These are phyloP conservation scores for Stachybotrys chlorohalonatus DNA, from an alignment of 2,329 filamentous ascomycete species.

Conservation along the genomic window DNA sequence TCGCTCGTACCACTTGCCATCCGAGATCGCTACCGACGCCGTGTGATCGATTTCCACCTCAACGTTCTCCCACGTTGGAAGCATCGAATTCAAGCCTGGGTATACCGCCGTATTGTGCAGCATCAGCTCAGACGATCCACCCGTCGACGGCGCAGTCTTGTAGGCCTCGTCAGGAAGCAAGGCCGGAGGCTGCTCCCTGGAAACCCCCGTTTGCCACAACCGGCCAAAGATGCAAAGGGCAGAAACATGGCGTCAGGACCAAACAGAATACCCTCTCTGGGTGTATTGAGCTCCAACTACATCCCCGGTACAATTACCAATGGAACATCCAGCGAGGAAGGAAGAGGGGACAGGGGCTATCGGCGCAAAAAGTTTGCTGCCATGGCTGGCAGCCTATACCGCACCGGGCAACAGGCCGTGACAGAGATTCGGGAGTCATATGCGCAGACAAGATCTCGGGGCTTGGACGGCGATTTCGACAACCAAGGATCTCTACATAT, in stretches of 20 bases:
- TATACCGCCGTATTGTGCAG: constrained; percentile 65
- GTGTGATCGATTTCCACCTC: constrained; percentile 62
- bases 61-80: constrained; percentile 65
- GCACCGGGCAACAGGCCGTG: constrained; percentile 46
- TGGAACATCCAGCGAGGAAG: constrained; percentile 12
- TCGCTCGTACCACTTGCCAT: constrained; percentile 59
- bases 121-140: constrained; percentile 46
- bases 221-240: constrained; percentile 21
- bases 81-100: constrained; percentile 61
- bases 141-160: constrained; percentile 12
- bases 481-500: constrained; percentile 34
- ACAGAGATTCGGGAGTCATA: constrained; percentile 51
- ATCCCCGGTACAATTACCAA: constrained; percentile 14
- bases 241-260: constrained; percentile 17
- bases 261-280: constrained; percentile 18
- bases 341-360: constrained; percentile 53
- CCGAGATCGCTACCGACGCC: constrained; percentile 54
- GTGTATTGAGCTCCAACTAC: constrained; percentile 16
- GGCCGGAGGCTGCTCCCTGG: constrained; percentile 38
- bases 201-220: constrained; percentile 14
- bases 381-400: constrained; percentile 49
- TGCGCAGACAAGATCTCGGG: constrained; percentile 37
- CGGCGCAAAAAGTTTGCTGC: constrained; percentile 68
- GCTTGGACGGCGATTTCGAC: constrained; percentile 17
- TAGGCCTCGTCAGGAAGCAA: constrained; percentile 32